phyloP scores from a whole-genome alignment of 805 yeast species.

The Nakazawaea laoshanensis region DNA sequence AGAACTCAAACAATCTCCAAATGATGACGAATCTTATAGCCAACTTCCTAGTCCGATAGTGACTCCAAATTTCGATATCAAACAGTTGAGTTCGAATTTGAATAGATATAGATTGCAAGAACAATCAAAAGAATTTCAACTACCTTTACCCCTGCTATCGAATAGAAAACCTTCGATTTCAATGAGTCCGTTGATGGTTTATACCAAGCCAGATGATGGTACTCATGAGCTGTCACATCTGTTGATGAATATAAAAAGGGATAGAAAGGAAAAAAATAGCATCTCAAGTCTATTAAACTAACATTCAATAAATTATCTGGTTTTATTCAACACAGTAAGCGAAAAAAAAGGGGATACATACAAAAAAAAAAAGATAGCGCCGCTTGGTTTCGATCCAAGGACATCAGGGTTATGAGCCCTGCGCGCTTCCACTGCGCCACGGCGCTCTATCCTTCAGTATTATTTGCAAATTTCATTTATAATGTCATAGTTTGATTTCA shows the following conservation, averaged over 20 bases:
- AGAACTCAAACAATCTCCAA: background rate
- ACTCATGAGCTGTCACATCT: slow-evolving; percentile 7
- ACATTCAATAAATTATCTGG: no score
- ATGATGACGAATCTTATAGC: background rate
- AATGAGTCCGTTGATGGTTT: background rate
- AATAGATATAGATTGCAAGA: background rate
- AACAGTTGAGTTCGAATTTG: no score
- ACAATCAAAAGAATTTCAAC: slow-evolving; percentile 5
- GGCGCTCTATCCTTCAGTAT: no score
- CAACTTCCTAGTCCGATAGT: slow-evolving; percentile 16
- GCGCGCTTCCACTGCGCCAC: slow-evolving; percentile 99
- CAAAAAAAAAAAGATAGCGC: slow-evolving; percentile 52
- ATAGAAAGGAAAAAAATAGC: slow-evolving; percentile 2
- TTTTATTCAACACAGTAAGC: no score
- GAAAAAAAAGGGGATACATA: slow-evolving; percentile 3
- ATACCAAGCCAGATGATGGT: background rate
- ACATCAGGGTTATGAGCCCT: slow-evolving; percentile 99
- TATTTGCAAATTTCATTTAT: no score
- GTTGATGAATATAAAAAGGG: slow-evolving; percentile 3
- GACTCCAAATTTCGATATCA: slow-evolving; percentile 12
- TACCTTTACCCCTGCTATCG: slow-evolving; percentile 11
- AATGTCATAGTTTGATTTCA: no score
- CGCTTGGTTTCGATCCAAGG: slow-evolving; percentile 95
- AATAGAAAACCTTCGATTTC: background rate
- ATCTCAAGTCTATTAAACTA: slow-evolving; percentile 5